These are phyloP conservation scores for Septoria linicola DNA, from an alignment of 2,329 filamentous ascomycete species.

Conservation along the genomic window DNA sequence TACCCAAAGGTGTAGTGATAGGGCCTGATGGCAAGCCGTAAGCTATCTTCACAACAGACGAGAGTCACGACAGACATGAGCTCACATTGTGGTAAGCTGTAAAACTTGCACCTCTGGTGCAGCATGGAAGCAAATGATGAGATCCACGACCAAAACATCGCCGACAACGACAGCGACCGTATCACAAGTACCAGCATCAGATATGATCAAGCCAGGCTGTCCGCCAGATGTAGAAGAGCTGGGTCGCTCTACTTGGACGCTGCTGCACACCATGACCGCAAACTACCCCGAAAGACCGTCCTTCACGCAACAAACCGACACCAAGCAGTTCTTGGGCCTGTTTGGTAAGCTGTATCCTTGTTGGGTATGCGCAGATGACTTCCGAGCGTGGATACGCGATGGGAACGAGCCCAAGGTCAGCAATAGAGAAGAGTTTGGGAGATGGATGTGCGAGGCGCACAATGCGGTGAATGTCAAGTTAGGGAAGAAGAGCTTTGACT, in stretches of 20 bases:
- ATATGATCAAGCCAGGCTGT: constrained; percentile 58
- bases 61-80: not conserved
- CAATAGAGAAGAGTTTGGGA: constrained; percentile 67
- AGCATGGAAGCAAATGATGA: constrained; percentile 58
- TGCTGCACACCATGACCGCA: constrained; percentile 88
- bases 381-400: constrained; percentile 73
- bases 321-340: constrained; percentile 71
- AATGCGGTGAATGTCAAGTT: constrained; percentile 87
- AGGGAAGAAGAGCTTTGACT: constrained; percentile 90
- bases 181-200: constrained; percentile 34
- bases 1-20: constrained; percentile 71
- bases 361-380: constrained; percentile 92
- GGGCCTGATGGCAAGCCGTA: constrained; percentile 84
- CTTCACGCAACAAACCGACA: constrained; percentile 68
- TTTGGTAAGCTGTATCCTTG: constrained; percentile 92
- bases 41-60: constrained; percentile 38
- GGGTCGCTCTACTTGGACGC: constrained; percentile 86
- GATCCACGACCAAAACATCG: constrained; percentile 34
- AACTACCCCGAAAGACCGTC: constrained; percentile 74
- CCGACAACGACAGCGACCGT: constrained; percentile 24
- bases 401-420: constrained; percentile 63
- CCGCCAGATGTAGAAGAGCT: constrained; percentile 86
- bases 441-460: constrained; percentile 82
- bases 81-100: constrained; percentile 53
- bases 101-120: constrained; percentile 66